Percentiles rank a stretch among this genome's conserved stretches.
Evolutionary conservation across 1,284 basidiomycete species (phyloP).

Genomic region (Vanrija pseudolonga): DNA sequence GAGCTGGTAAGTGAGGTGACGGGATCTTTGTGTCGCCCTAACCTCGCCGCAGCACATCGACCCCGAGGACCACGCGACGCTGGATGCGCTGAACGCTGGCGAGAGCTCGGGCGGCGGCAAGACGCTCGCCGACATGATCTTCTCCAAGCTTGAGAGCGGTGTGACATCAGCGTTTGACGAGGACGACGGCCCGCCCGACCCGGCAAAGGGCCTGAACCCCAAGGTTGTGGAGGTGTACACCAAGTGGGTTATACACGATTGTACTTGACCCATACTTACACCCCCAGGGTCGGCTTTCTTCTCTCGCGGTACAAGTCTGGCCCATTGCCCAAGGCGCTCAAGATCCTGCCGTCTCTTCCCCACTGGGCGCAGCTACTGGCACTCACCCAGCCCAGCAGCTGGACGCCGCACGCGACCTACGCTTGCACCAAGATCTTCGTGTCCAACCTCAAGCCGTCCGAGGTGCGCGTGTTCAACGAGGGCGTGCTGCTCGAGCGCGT

Average conservation of each 20-base stretch:
- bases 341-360: conserved; percentile 92
- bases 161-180: conserved; percentile 55
- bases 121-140: conserved; percentile 92
- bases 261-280: background rate
- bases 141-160: conserved; percentile 76
- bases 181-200: conserved; percentile 65
- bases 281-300: conserved; percentile 72
- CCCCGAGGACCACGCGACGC: conserved; percentile 74
- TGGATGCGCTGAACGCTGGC: conserved; percentile 62
- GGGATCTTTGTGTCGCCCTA: background rate
- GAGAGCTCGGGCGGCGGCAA: conserved; percentile 55
- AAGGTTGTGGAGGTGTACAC: conserved; percentile 93
- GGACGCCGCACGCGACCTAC: conserved; percentile 92
- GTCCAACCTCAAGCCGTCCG: conserved; percentile 92
- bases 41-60: conserved; percentile 69
- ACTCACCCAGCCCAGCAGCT: conserved; percentile 84
- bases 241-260: conserved; percentile 60
- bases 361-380: conserved; percentile 96
- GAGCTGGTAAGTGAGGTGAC: conserved; percentile 49
- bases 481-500: conserved; percentile 89
- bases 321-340: conserved; percentile 94
- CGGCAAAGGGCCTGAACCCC: conserved; percentile 90
- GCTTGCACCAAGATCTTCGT: conserved; percentile 95
- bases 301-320: conserved; percentile 92
- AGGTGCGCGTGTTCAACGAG: conserved; percentile 90